Evolutionary conservation across 2,329 filamentous ascomycete genomes (phyloP), one percentile per base, ranked within the genome.

Genomic region (Zymoseptoria brevis): DNA sequence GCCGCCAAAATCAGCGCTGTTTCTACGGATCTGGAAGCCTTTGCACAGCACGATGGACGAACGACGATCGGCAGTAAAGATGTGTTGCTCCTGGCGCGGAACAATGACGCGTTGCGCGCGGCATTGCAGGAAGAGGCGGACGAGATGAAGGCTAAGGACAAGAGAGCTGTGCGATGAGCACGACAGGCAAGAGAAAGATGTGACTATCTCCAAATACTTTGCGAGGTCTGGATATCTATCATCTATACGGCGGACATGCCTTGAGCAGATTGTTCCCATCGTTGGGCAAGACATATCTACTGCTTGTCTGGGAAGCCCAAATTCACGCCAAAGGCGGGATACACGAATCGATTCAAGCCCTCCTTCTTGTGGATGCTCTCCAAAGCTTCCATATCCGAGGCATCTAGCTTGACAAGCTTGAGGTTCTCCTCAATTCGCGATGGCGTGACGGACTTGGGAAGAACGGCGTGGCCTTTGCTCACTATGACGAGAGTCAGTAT

Each of bases 31-130:
- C 75, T 89, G 19, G 85, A 88, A 67, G 78, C 79, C 6, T 87
- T 87, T 71, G 81, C 84, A 11, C 81, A 79, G 76, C 94, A 99
- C 75, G 93, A 89, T 9, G 88, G 89, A 1, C 83, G 93, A 24
- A 84, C 83, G 1, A 92, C 87, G 0, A 83, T 99, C 65, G 90
- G 86, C 45, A 88, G 87, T 0, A 88, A 92, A 55, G 94, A 99
- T 71, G 92, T 97, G 11, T 77, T 97, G 68, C 82, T 99, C 7
- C 83, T 99, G 29, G 87, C 90, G 24, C 81, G 94, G 62, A 85
- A 93, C 60, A 99, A 97, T 68, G 88, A 92, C 58, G 90, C 91
- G 19, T 75, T 99, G 19, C 85, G 92, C 66, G 81, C 81, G 16
- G 85, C 97, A 35, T 81, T 99, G 70, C 82, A 83, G 72, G 80